Percentiles rank a stretch among this genome's conserved stretches.
Conservation (phyloP, 2,329 filamentous ascomycete species). For the Aspergillus sojae region DNA sequence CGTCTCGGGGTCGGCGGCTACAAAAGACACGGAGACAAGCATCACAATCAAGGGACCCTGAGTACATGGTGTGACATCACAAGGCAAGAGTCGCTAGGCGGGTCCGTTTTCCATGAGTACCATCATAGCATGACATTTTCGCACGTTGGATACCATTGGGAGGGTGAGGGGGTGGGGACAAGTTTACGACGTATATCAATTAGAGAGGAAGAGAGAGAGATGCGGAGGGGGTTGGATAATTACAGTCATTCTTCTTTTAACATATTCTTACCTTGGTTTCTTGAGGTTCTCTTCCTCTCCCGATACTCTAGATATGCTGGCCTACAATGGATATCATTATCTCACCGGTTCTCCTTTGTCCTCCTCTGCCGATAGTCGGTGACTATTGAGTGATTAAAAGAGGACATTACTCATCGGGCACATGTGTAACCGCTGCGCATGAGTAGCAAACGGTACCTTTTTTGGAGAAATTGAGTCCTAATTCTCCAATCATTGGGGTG, state of each 20-base stretch:
- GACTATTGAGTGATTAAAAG: not conserved
- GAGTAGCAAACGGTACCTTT: not conserved
- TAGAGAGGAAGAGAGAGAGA: too few relatives aligned
- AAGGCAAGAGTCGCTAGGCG: not conserved
- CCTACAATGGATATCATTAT: not conserved
- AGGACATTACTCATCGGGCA: not conserved
- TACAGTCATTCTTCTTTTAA: not conserved
- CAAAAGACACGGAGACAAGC: constrained; percentile 6
- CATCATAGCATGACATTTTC: not conserved
- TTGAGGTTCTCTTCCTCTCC: not conserved
- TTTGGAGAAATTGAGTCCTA: not conserved
- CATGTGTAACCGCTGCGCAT: not conserved
- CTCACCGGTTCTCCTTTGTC: not conserved
- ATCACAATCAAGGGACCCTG: constrained; percentile 2
- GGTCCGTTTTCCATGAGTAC: not conserved
- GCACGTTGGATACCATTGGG: not conserved
- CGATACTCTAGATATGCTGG: not conserved
- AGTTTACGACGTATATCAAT: not conserved
- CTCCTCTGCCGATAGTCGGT: not conserved
- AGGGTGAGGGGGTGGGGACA: not conserved
- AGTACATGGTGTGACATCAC: constrained; percentile 5
- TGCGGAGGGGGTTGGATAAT: not conserved
- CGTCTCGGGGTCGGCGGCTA: constrained; percentile 6
- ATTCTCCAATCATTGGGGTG: not conserved
- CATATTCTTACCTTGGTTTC: not conserved